These are phyloP conservation scores for Phyllosticta paracitricarpa DNA, from an alignment of 2,329 filamentous ascomycete genomes.

Conservation along the genomic window DNA sequence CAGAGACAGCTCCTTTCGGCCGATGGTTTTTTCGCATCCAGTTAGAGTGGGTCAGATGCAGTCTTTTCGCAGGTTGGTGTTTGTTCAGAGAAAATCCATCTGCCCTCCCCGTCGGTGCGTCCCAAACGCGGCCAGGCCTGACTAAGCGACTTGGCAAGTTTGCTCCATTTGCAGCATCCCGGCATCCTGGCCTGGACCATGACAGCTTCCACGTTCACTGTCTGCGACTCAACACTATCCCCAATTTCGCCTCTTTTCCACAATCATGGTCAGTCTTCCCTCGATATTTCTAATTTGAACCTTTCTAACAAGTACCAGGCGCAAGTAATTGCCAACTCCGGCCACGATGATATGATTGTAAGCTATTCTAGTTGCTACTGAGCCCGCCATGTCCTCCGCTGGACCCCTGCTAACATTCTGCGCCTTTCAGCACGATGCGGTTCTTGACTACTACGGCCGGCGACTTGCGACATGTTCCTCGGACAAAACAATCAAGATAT, in stretches of 20 bases:
- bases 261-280: constrained; percentile 11
- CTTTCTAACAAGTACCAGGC: constrained; percentile 38
- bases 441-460: constrained; percentile 95
- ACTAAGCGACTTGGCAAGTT: neutral
- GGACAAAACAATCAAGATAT: constrained; percentile 98
- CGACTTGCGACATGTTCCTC: constrained; percentile 95
- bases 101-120: neutral
- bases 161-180: constrained; percentile 4
- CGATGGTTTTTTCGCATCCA: neutral
- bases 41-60: neutral
- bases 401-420: constrained; percentile 4
- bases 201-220: constrained; percentile 10
- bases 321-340: constrained; percentile 73
- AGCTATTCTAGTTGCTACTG: constrained; percentile 30
- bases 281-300: neutral
- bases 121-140: neutral
- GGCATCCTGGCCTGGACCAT: neutral
- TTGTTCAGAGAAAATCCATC: neutral
- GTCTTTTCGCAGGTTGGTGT: neutral
- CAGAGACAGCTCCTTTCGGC: neutral
- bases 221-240: constrained; percentile 2
- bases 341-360: constrained; percentile 99
- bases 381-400: constrained; percentile 4
- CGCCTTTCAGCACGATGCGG: constrained; percentile 69
- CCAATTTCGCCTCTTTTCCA: constrained; percentile 1